Evolutionary conservation across 495 filamentous ascomycete species (phyloP).

Genomic region (Xylaria castorea): DNA sequence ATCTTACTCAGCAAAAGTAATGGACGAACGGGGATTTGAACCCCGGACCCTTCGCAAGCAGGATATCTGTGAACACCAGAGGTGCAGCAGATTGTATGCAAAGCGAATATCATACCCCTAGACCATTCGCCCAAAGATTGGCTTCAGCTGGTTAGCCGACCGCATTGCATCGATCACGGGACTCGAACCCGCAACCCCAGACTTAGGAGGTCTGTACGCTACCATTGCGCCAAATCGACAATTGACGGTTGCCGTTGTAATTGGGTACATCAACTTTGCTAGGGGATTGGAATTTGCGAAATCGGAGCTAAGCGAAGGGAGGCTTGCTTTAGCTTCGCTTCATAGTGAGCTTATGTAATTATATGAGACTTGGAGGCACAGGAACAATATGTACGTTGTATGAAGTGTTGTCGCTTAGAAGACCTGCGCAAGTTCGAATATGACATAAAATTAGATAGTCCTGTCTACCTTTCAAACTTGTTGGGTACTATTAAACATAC

Average conservation of each 20-base stretch:
- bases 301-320: background rate
- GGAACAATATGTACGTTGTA: background rate
- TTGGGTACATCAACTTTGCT: background rate
- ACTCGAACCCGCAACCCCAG: conserved; percentile 31
- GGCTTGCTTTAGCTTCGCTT: background rate
- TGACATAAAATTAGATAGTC: background rate
- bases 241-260: background rate
- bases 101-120: conserved; percentile 30
- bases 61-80: background rate
- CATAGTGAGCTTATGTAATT: no score
- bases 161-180: conserved; percentile 26
- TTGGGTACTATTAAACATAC: background rate
- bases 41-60: conserved; percentile 30
- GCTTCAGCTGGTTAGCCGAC: background rate
- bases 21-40: conserved; percentile 31
- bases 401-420: background rate
- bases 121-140: conserved; percentile 21
- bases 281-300: background rate
- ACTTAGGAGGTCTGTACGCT: conserved; percentile 29
- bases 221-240: conserved; percentile 29
- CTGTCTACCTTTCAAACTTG: background rate
- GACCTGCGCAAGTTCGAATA: background rate
- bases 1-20: background rate
- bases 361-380: no score
- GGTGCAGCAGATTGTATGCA: background rate